Evolutionary conservation across 345 rosid genomes (phyloP), one percentile per base, ranked within the genome.

Genomic region (Durio zibethinus): DNA sequence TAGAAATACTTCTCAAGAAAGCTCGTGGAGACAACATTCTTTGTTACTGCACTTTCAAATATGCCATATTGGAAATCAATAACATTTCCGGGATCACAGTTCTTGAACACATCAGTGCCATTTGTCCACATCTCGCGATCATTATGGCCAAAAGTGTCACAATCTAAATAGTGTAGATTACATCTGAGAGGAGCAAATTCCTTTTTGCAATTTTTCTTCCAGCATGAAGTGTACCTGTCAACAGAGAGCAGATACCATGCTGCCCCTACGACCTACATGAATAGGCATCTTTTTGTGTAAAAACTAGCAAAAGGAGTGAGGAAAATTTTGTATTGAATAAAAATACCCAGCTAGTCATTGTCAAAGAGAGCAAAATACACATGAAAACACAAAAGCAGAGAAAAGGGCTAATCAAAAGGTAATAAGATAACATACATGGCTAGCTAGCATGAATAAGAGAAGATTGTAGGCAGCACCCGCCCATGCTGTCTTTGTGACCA

Each of bases 401-500:
- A 7, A 50, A 52, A 35, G 16, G 0, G 36, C 18, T 15, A 61
- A 31, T 15, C 14, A 50, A 36, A 45, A 63, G 33, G 43, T 45
- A 33, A 43, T 15, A 35, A 40, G 45, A 38, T 36, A 77, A 84
- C 91, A n/a, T 86, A 93, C 98, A 86, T 94, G 98, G 76, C 98
- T 90, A 64, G 98, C 98, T 77, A 94, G 69, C 95, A 91, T 88
- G 87, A 85, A 93, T 29, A 94, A 76, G 50, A 90, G 75, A 82
- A 94, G 97, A 76, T 90, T 93, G 70, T 91, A 94, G 7, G 95
- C 98, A 79, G 98, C 98, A n/a, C 95, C 97, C 15, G 98, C 95
- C 98, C 98, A 94, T 42, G 97, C 98, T 64, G 98, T 91, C 86
- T 88, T 88, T 12, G 97, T 85, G 73, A 93, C 93, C 0, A 94